phyloP scores from a whole-genome alignment of 1,139 yeast genomes.

The Tardiomyces blankii region DNA sequence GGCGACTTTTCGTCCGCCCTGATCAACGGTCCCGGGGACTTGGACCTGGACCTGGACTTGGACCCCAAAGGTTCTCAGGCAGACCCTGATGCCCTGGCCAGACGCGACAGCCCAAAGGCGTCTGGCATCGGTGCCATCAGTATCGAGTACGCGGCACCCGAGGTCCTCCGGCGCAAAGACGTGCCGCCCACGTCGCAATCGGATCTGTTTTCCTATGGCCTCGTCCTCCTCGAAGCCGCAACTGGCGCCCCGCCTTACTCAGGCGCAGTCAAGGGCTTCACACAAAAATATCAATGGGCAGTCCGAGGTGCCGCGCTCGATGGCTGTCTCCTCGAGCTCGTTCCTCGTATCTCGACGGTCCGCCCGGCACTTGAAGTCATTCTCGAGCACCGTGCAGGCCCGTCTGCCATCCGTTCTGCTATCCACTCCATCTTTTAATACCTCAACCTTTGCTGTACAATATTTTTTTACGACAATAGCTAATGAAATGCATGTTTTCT shows the following conservation, averaged over 20 bases:
- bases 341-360: background rate
- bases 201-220: slow-evolving; percentile 15
- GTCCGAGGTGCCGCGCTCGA: background rate
- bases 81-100: no score
- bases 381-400: background rate
- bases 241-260: slow-evolving; percentile 15
- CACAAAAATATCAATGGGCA: background rate
- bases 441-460: no score
- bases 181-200: slow-evolving; percentile 10
- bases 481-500: no score
- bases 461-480: no score
- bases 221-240: slow-evolving; percentile 14
- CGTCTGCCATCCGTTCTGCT: background rate
- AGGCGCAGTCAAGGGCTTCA: slow-evolving; percentile 5
- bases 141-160: slow-evolving; percentile 12
- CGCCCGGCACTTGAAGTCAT: background rate
- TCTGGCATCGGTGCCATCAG: background rate
- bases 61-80: no score
- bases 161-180: slow-evolving; percentile 8
- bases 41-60: slow-evolving; percentile 35
- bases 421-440: no score
- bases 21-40: slow-evolving; percentile 39
- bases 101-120: no score
- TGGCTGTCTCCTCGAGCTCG: background rate
- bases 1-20: background rate